Conservation (phyloP, 2,329 filamentous ascomycete genomes). For the Colletotrichum tanaceti region DNA sequence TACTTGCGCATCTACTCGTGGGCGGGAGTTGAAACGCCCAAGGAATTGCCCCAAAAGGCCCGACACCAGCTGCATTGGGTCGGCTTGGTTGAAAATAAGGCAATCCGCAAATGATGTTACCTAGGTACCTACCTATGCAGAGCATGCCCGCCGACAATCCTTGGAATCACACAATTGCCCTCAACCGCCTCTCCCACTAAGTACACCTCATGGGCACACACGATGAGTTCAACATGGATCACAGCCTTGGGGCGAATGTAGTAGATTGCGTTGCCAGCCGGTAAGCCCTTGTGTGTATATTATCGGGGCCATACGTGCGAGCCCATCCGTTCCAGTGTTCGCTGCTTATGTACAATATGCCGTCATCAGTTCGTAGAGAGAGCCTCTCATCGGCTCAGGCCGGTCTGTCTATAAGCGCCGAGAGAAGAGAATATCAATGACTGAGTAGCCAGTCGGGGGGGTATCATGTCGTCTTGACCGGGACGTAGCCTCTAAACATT, state of each 20-base stretch:
- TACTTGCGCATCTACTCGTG: background rate
- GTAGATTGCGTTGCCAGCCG: background rate
- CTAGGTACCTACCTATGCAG: no score
- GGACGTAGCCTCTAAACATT: conserved; percentile 39
- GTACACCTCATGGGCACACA: no score
- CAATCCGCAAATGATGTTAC: no score
- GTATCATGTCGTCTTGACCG: conserved; percentile 38
- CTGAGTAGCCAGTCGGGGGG: conserved; percentile 6
- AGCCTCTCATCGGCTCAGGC: background rate
- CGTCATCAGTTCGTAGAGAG: conserved; percentile 26
- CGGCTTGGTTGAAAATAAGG: no score
- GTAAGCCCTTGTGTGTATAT: conserved; percentile 16
- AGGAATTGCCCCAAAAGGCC: no score
- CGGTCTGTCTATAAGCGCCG: background rate
- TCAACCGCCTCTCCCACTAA: no score
- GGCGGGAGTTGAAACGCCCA: no score
- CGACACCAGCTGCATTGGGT: background rate
- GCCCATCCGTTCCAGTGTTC: background rate
- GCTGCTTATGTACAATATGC: conserved; percentile 17
- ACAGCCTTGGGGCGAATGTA: background rate
- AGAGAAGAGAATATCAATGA: background rate
- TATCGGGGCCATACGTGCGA: background rate
- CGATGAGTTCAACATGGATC: no score
- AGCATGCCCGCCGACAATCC: no score
- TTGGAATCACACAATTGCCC: no score